Evolutionary conservation across 495 filamentous ascomycete genomes (phyloP), one percentile per base, ranked within the genome.

Genomic region (Penicillium paradoxum): DNA sequence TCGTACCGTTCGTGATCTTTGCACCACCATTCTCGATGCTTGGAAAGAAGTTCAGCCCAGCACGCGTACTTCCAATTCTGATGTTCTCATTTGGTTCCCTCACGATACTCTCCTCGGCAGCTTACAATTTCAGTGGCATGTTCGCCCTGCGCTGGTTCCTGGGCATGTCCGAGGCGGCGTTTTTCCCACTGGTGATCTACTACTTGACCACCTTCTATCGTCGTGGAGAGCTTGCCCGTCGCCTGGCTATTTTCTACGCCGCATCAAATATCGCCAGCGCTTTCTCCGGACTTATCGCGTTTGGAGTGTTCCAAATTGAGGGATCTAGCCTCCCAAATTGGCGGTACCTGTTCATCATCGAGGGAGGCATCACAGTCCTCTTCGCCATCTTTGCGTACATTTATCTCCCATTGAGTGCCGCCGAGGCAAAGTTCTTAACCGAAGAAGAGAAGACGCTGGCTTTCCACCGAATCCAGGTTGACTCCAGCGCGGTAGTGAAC

Each of bases 341-440:
- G 88, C 75, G 83, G 3, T 90, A 89, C 63, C 79, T 91, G 7
- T 92, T 92, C 64, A 69, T 91, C 44, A 83, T 91, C 30, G 87
- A 92, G 55, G 88, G 88, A 3, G 52, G 68, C 7, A 74, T 74
- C 54, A 88, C 87, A 0, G 72, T 87, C 5, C 56, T 79, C 47
- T 88, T 88, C 65, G 71, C 83, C 15, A 55, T 78, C 45, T 88
- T 88, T 65, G 71, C 83, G 8, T 59, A 82, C 51, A 83, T 91
- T 54, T 90, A 87, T 56, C 77, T 92, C 3, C 88, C 88, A 0
- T 67, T 68, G 29, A 84, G 79, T 19, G 84, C 85, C 2, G 68
- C 80, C 19, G 73, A 81, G 44, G 84, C 86, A 0, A 70, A 62
- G 1, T 91, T 92, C 63, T 66, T 92, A 10, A 78, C 62, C 18